These are phyloP conservation scores for Candida coquimbonensis DNA, from an alignment of 805 yeast genomes.

Conservation along the genomic window DNA sequence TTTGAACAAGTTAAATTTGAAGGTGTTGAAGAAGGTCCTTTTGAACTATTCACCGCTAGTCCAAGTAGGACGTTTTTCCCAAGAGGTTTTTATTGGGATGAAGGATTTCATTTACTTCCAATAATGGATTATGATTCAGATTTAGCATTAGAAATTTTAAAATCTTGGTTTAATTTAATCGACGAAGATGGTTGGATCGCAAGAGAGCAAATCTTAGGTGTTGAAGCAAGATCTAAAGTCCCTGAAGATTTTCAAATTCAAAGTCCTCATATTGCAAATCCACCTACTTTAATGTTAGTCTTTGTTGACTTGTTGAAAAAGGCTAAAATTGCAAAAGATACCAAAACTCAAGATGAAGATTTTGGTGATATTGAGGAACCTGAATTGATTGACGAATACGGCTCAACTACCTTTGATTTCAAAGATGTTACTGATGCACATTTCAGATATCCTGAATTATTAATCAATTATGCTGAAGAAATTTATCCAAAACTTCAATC, in stretches of 20 bases:
- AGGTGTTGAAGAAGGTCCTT: conserved; percentile 69
- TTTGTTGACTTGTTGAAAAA: conserved; percentile 50
- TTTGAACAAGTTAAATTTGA: conserved; percentile 42
- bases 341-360: background rate
- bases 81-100: conserved; percentile 98
- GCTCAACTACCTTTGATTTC: conserved; percentile 17
- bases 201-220: conserved; percentile 88
- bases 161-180: conserved; percentile 81
- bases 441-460: conserved; percentile 49
- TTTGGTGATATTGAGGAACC: conserved; percentile 24
- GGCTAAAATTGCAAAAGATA: conserved; percentile 25
- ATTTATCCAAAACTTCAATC: conserved; percentile 70
- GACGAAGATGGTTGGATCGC: conserved; percentile 97
- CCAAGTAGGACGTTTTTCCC: conserved; percentile 95
- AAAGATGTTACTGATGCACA: conserved; percentile 44
- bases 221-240: conserved; percentile 82
- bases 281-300: conserved; percentile 84
- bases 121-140: conserved; percentile 78
- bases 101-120: conserved; percentile 89
- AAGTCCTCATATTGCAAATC: conserved; percentile 86
- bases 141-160: conserved; percentile 67
- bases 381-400: conserved; percentile 15
- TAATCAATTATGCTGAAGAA: conserved; percentile 47
- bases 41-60: conserved; percentile 69
- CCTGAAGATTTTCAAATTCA: conserved; percentile 81